Conservation (phyloP, 306 rosid genomes). For the Citrullus amarus region DNA sequence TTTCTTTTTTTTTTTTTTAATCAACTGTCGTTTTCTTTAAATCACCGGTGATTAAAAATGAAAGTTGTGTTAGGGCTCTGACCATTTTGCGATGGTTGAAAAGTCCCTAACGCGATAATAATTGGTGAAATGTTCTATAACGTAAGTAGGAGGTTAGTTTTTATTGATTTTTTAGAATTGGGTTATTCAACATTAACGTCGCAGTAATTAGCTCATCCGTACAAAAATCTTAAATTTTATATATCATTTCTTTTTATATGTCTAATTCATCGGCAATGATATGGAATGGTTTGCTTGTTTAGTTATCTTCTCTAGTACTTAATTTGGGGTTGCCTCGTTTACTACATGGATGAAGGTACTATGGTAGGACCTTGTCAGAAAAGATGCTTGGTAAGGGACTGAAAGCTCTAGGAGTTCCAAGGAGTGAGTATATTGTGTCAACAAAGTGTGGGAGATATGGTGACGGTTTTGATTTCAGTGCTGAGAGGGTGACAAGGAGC, state of each 20-base stretch:
- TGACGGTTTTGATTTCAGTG: conserved; percentile 86
- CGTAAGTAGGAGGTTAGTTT: no score
- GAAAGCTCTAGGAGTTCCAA: conserved; percentile 56
- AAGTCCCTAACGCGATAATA: no score
- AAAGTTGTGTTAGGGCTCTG: no score
- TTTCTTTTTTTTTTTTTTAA: no score
- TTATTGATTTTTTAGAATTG: no score
- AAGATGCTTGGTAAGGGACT: conserved; percentile 67
- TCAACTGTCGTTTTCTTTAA: no score
- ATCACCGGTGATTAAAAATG: no score
- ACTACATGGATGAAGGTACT: conserved; percentile 28
- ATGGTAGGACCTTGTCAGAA: conserved; percentile 80
- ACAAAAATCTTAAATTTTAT: no score
- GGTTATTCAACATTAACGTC: no score
- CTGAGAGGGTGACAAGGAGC: conserved; percentile 70
- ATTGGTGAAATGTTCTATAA: no score
- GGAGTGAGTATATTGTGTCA: conserved; percentile 66
- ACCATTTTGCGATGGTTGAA: no score
- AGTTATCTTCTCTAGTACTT: neutral
- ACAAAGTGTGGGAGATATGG: conserved; percentile 82
- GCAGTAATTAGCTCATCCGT: no score
- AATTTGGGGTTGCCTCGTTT: neutral
- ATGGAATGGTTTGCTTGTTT: neutral
- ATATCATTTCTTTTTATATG: neutral
- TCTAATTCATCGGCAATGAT: neutral